Evolutionary conservation across 805 yeast species (phyloP).

Genomic region (Jamesozyma piceae): DNA sequence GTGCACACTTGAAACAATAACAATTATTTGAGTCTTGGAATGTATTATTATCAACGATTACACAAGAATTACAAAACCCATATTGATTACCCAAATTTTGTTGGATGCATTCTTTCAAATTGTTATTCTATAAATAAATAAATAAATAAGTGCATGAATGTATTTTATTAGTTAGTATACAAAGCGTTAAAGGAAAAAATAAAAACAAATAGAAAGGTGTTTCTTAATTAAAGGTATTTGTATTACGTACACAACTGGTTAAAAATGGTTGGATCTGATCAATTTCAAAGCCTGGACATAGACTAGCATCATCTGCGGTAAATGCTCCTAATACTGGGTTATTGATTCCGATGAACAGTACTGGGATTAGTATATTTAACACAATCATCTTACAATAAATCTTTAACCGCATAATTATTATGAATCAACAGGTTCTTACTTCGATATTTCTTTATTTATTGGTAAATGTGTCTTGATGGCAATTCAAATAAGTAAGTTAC

Average conservation of each 20-base stretch:
- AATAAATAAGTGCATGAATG: background rate
- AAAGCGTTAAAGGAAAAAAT: background rate
- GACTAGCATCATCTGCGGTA: background rate
- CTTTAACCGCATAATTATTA: background rate
- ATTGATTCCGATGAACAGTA: background rate
- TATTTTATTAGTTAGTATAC: background rate
- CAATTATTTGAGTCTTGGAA: slow-evolving; percentile 13
- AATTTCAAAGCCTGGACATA: background rate
- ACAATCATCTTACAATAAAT: background rate
- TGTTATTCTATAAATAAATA: background rate
- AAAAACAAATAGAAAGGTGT: background rate
- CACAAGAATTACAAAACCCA: slow-evolving; percentile 13
- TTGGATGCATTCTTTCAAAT: slow-evolving; percentile 8
- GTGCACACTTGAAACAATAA: slow-evolving; percentile 16
- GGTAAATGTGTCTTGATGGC: too few relatives aligned
- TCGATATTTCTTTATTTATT: too few relatives aligned
- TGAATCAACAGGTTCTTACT: too few relatives aligned
- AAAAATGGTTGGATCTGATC: background rate
- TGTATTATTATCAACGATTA: slow-evolving; percentile 7
- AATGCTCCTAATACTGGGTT: background rate
- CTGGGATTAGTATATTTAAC: background rate
- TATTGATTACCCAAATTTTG: slow-evolving; percentile 7
- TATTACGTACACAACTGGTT: slow-evolving; percentile 1
- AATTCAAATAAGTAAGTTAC: too few relatives aligned
- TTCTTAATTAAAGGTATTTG: background rate